Percentiles rank a stretch among this genome's conserved stretches.
Evolutionary conservation across 495 filamentous ascomycete species (phyloP).

Genomic region (Penicillium pulvis): DNA sequence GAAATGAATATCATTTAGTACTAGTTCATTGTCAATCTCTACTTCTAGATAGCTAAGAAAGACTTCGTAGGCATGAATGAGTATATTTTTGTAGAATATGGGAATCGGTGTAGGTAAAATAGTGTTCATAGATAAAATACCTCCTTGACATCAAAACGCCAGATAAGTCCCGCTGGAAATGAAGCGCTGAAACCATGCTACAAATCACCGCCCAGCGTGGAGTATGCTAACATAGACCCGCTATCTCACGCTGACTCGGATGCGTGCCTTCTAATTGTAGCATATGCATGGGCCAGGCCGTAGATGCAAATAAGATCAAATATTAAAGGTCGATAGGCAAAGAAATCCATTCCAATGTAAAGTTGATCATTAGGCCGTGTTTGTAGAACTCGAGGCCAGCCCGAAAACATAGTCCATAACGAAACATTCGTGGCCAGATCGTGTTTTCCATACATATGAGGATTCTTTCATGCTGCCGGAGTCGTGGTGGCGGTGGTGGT

Average conservation of each 20-base stretch:
- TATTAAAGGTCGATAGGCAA: constrained; percentile 18
- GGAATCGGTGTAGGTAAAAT: neutral
- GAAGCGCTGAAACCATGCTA: constrained; percentile 31
- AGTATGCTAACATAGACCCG: constrained; percentile 22
- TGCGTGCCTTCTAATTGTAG: constrained; percentile 15
- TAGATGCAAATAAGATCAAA: constrained; percentile 19
- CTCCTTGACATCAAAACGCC: constrained; percentile 29
- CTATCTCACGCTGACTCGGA: constrained; percentile 19
- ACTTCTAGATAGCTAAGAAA: too few relatives aligned
- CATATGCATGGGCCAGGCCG: constrained; percentile 13
- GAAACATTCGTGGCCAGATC: neutral
- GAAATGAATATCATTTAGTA: neutral
- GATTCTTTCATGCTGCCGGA: constrained; percentile 13
- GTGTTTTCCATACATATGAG: neutral
- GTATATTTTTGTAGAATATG: neutral
- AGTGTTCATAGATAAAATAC: constrained; percentile 19
- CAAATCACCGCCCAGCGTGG: constrained; percentile 19
- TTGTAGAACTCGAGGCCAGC: constrained; percentile 27
- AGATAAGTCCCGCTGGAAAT: constrained; percentile 17
- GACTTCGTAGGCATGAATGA: neutral
- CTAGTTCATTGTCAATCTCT: neutral
- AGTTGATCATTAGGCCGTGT: neutral
- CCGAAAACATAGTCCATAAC: constrained; percentile 14
- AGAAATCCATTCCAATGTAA: neutral
- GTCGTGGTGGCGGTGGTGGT: constrained; percentile 15